phyloP scores from a whole-genome alignment of 169 alveolate genomes.

The Toxoplasma gondii region DNA sequence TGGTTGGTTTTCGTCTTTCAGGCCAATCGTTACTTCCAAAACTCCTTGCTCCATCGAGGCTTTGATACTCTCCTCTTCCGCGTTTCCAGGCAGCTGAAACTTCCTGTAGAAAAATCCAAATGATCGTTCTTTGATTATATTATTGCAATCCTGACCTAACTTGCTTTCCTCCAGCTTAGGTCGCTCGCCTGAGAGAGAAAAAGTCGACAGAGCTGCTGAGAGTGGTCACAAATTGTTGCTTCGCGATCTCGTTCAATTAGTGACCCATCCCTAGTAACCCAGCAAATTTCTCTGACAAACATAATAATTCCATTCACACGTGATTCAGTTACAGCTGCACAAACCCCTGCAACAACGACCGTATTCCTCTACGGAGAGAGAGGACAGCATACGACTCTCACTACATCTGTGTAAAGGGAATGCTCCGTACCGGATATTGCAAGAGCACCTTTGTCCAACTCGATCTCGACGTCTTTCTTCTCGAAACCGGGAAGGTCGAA shows the following conservation, averaged over 20 bases:
- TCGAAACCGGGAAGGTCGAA: constrained; percentile 63
- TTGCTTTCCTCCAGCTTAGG: constrained; percentile 40
- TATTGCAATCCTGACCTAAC: constrained; percentile 42
- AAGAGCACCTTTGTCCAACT: constrained; percentile 53
- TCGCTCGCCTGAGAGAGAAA: constrained; percentile 47
- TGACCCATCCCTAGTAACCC: neutral
- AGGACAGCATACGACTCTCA: too few relatives aligned
- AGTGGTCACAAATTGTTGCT: too few relatives aligned
- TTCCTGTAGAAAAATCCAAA: constrained; percentile 60
- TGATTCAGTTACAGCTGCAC: too few relatives aligned
- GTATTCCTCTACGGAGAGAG: too few relatives aligned
- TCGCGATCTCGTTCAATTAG: too few relatives aligned
- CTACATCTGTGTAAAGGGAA: too few relatives aligned
- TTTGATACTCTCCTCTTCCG: constrained; percentile 52
- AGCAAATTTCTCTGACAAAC: too few relatives aligned
- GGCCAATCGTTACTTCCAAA: constrained; percentile 5
- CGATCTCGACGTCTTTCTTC: constrained; percentile 49
- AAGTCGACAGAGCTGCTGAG: too few relatives aligned
- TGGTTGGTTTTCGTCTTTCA: neutral
- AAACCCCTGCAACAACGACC: too few relatives aligned
- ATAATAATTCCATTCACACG: too few relatives aligned
- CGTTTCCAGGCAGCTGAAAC: constrained; percentile 63
- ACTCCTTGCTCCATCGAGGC: constrained; percentile 66
- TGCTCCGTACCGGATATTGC: constrained; percentile 46
- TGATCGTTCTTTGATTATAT: constrained; percentile 40